phyloP scores from a whole-genome alignment of 768 basidiomycete genomes.

The Leucosporidium yakuticum region DNA sequence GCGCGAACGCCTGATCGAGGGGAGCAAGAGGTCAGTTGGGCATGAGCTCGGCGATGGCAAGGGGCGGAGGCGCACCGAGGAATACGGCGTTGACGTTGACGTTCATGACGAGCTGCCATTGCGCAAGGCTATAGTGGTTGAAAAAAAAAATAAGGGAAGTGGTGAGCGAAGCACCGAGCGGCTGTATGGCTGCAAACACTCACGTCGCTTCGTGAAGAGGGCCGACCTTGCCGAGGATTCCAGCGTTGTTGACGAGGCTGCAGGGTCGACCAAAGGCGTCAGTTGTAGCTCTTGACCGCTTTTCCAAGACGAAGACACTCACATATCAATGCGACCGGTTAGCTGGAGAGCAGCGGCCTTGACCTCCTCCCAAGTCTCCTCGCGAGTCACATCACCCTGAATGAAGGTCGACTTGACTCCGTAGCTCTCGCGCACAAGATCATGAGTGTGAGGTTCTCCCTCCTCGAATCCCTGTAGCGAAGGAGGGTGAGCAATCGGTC shows the following conservation, averaged over 20 bases:
- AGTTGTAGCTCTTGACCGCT: neutral
- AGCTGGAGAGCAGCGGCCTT: neutral
- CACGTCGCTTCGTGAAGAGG: constrained; percentile 3
- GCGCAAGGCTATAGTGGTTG: neutral
- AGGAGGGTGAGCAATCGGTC: neutral
- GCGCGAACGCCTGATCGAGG: neutral
- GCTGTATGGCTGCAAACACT: neutral
- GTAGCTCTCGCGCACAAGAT: neutral
- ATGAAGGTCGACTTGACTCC: constrained; percentile 4
- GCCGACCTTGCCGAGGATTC: constrained; percentile 7
- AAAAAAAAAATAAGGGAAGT: neutral
- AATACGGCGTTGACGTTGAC: constrained; percentile 14
- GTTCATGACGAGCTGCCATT: constrained; percentile 12
- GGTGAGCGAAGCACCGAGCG: neutral
- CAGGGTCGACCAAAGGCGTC: neutral
- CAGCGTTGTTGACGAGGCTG: constrained; percentile 16
- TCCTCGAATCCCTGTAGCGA: constrained; percentile 6
- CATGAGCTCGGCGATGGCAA: too few relatives aligned
- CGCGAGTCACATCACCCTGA: constrained; percentile 8
- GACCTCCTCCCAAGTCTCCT: constrained; percentile 10
- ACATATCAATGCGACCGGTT: constrained; percentile 12
- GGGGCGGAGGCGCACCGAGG: neutral
- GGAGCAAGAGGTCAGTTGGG: neutral
- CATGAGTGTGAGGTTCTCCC: constrained; percentile 7
- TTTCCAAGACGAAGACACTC: neutral